Conservation (phyloP, 345 rosid species). For the Eucalyptus pauciflora region DNA sequence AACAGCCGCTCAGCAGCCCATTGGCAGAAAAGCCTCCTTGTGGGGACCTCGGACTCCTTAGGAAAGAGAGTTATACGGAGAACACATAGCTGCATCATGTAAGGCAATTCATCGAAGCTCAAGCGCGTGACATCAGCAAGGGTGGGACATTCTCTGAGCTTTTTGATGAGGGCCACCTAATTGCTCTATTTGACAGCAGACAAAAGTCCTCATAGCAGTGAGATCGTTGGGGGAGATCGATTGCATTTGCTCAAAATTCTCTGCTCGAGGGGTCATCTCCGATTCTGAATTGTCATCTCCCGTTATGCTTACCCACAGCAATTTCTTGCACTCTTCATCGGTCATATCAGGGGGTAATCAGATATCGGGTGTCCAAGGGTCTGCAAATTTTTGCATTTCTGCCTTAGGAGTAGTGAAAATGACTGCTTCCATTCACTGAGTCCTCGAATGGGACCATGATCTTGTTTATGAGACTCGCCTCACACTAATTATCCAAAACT, state of each 20-base stretch:
- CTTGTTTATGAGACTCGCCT: not conserved
- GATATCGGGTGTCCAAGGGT: too few species aligned
- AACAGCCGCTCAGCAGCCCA: slow-evolving; percentile 20
- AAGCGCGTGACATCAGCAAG: not conserved
- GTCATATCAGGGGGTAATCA: too few species aligned
- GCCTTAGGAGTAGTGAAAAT: not conserved
- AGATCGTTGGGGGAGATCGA: not conserved
- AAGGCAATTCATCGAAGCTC: not conserved
- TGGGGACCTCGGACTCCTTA: not conserved
- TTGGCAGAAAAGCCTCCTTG: slow-evolving; percentile 8
- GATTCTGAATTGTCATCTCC: rapidly evolving
- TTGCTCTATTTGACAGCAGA: not conserved
- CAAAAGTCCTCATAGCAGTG: not conserved
- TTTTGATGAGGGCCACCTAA: not conserved
- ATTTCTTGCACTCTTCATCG: too few species aligned
- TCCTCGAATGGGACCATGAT: not conserved
- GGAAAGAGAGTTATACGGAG: slow-evolving; percentile 18
- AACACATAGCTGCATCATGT: not conserved
- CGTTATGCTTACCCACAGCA: rapidly evolving
- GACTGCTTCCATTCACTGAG: not conserved
- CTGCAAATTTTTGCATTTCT: too few species aligned
- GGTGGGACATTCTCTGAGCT: not conserved
- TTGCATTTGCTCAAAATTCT: not conserved
- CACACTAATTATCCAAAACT: not conserved
- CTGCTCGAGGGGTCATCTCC: not conserved